Conservation (phyloP, 2,329 filamentous ascomycete genomes). For the Penicillium nordicum region DNA sequence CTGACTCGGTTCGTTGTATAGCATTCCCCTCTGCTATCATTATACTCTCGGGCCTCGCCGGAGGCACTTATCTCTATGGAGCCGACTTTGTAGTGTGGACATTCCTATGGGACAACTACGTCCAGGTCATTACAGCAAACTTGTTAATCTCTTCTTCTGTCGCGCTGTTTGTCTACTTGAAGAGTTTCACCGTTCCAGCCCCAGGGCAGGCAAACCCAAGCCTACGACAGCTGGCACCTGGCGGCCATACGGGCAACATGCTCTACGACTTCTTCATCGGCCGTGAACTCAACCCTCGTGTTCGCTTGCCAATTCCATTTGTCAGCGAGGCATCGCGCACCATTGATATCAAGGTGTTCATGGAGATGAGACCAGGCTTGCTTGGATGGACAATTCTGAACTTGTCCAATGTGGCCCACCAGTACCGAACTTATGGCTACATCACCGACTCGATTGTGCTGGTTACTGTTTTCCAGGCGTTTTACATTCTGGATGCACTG, state of each 20-base stretch:
- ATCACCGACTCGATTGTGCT: conserved; percentile 83
- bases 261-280: conserved; percentile 97
- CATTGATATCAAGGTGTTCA: conserved; percentile 85
- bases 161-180: conserved; percentile 74
- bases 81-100: conserved; percentile 85
- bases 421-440: conserved; percentile 79
- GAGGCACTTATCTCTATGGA: conserved; percentile 73
- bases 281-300: conserved; percentile 86
- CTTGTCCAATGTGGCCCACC: conserved; percentile 77
- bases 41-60: conserved; percentile 66
- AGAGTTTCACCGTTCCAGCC: conserved; percentile 73
- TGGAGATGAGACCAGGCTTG: conserved; percentile 88
- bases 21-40: conserved; percentile 73
- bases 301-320: conserved; percentile 64
- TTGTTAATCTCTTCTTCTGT: conserved; percentile 70
- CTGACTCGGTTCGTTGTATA: conserved; percentile 34
- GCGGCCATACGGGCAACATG: conserved; percentile 77
- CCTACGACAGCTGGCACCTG: conserved; percentile 73
- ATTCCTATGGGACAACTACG: conserved; percentile 86
- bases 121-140: conserved; percentile 80
- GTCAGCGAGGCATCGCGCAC: conserved; percentile 61
- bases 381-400: conserved; percentile 85
- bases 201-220: conserved; percentile 61
- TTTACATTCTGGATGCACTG: conserved; percentile 81
- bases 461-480: conserved; percentile 69